These are phyloP conservation scores for Orychophragmus violaceus DNA, from an alignment of 345 rosid species.

Conservation along the genomic window DNA sequence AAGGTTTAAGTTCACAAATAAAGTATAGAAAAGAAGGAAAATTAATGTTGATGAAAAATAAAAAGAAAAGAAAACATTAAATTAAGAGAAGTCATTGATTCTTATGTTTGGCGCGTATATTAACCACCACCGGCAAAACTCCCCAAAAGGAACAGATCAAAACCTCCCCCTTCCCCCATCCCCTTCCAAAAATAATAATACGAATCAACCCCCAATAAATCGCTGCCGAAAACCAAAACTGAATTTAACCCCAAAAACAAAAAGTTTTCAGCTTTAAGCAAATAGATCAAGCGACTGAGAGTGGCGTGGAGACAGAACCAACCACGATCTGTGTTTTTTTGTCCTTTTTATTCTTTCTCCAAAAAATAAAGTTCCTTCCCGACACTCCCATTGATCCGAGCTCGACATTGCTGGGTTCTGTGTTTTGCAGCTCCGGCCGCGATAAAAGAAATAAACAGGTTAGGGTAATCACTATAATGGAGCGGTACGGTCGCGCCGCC, in stretches of 20 bases:
- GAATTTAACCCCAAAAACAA: not conserved
- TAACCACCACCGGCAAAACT: constrained; percentile 36
- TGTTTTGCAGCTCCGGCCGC: constrained; percentile 9
- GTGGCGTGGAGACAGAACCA: constrained; percentile 21
- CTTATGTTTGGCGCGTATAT: constrained; percentile 61
- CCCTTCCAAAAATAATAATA: constrained; percentile 13
- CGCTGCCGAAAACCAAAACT: not conserved
- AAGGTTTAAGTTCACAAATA: not conserved
- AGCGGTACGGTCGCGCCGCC: constrained; percentile 57
- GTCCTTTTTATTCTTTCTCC: too few species aligned
- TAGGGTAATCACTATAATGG: constrained; percentile 30
- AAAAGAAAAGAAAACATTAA: not conserved
- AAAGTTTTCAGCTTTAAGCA: constrained; percentile 2
- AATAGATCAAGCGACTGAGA: constrained; percentile 30
- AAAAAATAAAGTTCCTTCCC: too few species aligned
- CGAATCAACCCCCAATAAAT: too few species aligned
- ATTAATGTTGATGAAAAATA: not conserved
- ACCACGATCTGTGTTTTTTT: constrained; percentile 17
- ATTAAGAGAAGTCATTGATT: constrained; percentile 22
- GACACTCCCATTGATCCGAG: not conserved
- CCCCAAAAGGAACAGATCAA: constrained; percentile 36
- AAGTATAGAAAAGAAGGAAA: not conserved
- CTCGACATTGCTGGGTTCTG: not conserved
- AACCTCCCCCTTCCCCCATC: constrained; percentile 29
- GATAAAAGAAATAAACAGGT: not conserved